Conservation (phyloP, 2,329 filamentous ascomycete genomes). For the Pseudonectria buxi region DNA sequence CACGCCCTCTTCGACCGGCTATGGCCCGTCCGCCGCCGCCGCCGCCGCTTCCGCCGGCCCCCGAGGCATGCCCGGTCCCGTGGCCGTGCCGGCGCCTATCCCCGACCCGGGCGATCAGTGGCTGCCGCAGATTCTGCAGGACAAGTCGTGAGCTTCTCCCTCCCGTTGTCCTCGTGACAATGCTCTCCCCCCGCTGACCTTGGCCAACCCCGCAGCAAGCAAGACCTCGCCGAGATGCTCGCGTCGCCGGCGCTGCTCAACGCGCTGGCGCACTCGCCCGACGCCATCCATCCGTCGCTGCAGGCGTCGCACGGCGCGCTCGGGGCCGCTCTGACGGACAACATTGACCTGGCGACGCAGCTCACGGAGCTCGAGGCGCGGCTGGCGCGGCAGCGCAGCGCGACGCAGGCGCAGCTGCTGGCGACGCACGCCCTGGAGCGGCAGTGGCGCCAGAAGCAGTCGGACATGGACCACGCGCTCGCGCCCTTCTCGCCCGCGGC, state of each 20-base stretch:
- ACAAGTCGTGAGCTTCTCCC: constrained; percentile 63
- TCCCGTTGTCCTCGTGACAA: constrained; percentile 18
- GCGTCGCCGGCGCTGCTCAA: constrained; percentile 59
- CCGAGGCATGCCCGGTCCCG: constrained; percentile 10
- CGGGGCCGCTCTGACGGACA: constrained; percentile 59
- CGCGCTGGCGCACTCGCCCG: constrained; percentile 62
- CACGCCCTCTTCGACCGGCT: constrained; percentile 48
- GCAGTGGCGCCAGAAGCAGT: constrained; percentile 85
- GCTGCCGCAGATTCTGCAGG: constrained; percentile 69
- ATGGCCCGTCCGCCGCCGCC: constrained; percentile 34
- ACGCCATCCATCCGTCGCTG: constrained; percentile 66
- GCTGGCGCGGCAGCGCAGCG: constrained; percentile 55
- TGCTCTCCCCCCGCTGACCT: no score
- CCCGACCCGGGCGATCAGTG: constrained; percentile 63
- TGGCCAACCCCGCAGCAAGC: no score
- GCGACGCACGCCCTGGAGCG: constrained; percentile 80
- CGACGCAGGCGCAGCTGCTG: constrained; percentile 74
- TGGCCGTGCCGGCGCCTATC: constrained; percentile 29
- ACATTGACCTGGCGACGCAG: constrained; percentile 61
- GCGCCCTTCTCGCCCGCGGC: constrained; percentile 79
- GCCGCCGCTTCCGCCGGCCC: constrained; percentile 16
- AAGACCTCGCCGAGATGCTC: constrained; percentile 68
- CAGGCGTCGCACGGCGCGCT: constrained; percentile 58
- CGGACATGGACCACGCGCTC: constrained; percentile 79
- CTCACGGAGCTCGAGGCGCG: constrained; percentile 53